These are phyloP conservation scores for Verticillium dahliae DNA, from an alignment of 2,329 filamentous ascomycete species.

Conservation along the genomic window DNA sequence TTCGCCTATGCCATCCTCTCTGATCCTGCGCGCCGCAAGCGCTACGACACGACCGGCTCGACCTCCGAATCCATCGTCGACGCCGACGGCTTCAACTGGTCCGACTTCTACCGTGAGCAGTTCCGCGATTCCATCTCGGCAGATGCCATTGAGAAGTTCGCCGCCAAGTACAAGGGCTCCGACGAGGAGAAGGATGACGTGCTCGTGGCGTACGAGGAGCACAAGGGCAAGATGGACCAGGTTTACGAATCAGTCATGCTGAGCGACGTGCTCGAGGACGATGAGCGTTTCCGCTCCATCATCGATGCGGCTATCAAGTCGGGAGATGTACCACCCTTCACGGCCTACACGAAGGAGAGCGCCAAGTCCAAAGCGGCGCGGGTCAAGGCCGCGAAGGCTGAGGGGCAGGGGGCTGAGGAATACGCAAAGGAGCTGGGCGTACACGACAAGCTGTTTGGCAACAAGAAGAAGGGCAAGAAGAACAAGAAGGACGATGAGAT, in stretches of 20 bases:
- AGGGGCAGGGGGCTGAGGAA: slow-evolving; percentile 67
- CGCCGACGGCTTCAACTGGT: slow-evolving; percentile 81
- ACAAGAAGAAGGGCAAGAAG: slow-evolving; percentile 33
- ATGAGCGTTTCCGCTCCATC: slow-evolving; percentile 73
- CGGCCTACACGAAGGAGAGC: slow-evolving; percentile 68
- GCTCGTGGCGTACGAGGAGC: slow-evolving; percentile 65
- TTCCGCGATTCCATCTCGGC: slow-evolving; percentile 70
- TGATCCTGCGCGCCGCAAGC: slow-evolving; percentile 69
- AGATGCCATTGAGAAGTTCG: slow-evolving; percentile 70
- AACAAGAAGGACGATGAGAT: slow-evolving; percentile 36
- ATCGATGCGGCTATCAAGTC: slow-evolving; percentile 74
- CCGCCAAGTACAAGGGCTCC: slow-evolving; percentile 73
- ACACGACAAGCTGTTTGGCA: slow-evolving; percentile 60
- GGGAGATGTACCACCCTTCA: slow-evolving; percentile 59
- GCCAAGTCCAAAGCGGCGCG: slow-evolving; percentile 55
- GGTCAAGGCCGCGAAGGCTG: slow-evolving; percentile 54
- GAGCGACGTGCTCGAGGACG: slow-evolving; percentile 75
- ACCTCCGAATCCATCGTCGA: slow-evolving; percentile 77
- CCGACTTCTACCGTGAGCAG: slow-evolving; percentile 80
- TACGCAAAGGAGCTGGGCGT: slow-evolving; percentile 70
- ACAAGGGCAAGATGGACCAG: slow-evolving; percentile 66
- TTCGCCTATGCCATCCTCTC: slow-evolving; percentile 93
- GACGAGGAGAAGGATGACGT: slow-evolving; percentile 79
- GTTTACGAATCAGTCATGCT: slow-evolving; percentile 84
- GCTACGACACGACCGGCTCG: slow-evolving; percentile 86